A percentile compares a stretch with the other conserved stretches of the same genome.
These are phyloP conservation scores for Fusarium sp. DNA, from an alignment of 2,329 filamentous ascomycete species.

Conservation along the genomic window DNA sequence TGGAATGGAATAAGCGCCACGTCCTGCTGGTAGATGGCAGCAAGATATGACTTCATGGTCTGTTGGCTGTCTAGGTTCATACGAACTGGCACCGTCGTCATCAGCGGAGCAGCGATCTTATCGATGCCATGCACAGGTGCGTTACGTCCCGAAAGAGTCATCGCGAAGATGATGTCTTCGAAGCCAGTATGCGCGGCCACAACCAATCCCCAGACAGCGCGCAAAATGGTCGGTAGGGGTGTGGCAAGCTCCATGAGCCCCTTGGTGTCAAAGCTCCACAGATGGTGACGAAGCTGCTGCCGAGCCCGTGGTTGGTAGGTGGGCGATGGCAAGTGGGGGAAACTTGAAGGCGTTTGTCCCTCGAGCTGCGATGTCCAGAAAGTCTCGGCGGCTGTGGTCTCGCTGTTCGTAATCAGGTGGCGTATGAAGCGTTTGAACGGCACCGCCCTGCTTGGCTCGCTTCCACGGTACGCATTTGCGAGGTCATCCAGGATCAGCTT, in stretches of 20 bases:
- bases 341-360: conserved; percentile 4
- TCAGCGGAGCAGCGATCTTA: conserved; percentile 6
- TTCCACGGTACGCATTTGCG: conserved; percentile 4
- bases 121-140: conserved; percentile 4
- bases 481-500: conserved; percentile 7
- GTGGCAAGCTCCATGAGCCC: conserved; percentile 11
- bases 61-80: conserved; percentile 8
- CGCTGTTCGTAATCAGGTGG: conserved; percentile 5
- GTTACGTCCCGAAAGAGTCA: conserved; percentile 5
- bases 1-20: conserved; percentile 6
- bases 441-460: conserved; percentile 1
- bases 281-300: conserved; percentile 4
- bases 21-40: conserved; percentile 9
- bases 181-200: conserved; percentile 6
- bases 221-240: conserved; percentile 9
- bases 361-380: conserved; percentile 2
- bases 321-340: conserved; percentile 4
- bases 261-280: conserved; percentile 7
- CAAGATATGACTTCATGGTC: conserved; percentile 5
- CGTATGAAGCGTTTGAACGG: conserved; percentile 6
- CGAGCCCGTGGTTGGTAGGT: conserved; percentile 10
- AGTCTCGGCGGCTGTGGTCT: conserved; percentile 1
- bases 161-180: conserved; percentile 6
- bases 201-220: conserved; percentile 8
- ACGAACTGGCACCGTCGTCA: conserved; percentile 5